Conservation (phyloP, 2,329 filamentous ascomycete species). For the Trichoderma lentiforme region DNA sequence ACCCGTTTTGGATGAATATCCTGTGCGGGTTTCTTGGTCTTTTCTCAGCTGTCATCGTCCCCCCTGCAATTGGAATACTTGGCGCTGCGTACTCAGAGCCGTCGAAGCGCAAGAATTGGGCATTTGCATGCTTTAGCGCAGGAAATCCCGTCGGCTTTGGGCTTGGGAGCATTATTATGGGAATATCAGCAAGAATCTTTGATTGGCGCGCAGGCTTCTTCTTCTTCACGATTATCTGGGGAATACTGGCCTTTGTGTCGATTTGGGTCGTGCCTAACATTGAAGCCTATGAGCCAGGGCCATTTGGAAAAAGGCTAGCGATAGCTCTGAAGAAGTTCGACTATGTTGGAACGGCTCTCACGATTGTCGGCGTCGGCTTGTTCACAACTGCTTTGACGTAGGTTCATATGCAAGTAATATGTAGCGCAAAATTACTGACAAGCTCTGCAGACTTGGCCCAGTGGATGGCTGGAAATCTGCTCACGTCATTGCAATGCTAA, state of each 20-base stretch:
- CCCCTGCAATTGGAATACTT: background rate
- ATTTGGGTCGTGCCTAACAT: background rate
- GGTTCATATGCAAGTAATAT: background rate
- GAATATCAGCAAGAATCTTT: background rate
- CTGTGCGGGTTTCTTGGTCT: background rate
- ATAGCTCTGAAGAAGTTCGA: background rate
- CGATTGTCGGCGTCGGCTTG: background rate
- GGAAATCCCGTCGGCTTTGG: background rate
- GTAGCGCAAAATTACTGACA: background rate
- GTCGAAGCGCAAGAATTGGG: background rate
- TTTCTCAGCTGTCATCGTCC: background rate
- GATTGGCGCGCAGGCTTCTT: background rate
- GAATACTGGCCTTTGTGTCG: background rate
- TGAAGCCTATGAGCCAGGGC: background rate
- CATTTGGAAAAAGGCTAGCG: background rate
- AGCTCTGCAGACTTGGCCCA: background rate
- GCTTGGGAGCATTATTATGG: background rate
- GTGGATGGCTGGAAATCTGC: background rate
- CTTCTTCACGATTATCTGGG: background rate
- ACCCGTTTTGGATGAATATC: background rate
- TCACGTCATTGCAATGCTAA: background rate
- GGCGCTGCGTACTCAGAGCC: background rate
- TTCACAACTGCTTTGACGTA: background rate
- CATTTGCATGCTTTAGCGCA: background rate
- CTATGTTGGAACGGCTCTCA: background rate